Evolutionary conservation across 1,284 basidiomycete genomes (phyloP).

Genomic region (Tausonia pullulans): DNA sequence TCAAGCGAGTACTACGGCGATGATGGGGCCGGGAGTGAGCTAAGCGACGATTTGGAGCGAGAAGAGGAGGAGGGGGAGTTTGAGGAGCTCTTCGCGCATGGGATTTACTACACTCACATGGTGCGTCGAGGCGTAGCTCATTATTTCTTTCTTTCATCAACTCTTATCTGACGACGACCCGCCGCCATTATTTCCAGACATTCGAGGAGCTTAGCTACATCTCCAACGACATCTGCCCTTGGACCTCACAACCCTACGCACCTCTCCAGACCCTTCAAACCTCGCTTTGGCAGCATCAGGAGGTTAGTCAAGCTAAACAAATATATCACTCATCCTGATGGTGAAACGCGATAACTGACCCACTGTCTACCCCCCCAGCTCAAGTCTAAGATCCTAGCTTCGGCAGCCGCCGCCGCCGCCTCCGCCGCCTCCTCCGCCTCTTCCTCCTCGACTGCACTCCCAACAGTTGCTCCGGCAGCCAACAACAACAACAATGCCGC

Average conservation of each 20-base stretch:
- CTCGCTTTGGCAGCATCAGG: slow-evolving; percentile 52
- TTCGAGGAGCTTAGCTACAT: slow-evolving; percentile 66
- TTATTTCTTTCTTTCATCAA: neutral
- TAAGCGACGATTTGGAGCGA: neutral
- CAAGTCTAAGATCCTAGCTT: slow-evolving; percentile 15
- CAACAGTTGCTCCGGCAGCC: no score
- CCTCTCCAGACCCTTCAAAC: slow-evolving; percentile 55
- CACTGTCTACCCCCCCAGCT: neutral
- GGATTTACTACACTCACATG: slow-evolving; percentile 84
- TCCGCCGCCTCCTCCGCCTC: slow-evolving; percentile 18
- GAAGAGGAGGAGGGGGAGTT: slow-evolving; percentile 51
- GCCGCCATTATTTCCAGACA: slow-evolving; percentile 36
- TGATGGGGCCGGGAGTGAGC: neutral
- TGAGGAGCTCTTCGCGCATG: slow-evolving; percentile 53
- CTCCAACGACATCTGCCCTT: slow-evolving; percentile 58
- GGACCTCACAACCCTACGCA: slow-evolving; percentile 56
- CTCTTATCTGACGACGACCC: no score
- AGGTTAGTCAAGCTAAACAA: neutral
- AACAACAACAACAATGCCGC: no score
- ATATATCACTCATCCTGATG: no score
- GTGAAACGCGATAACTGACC: no score
- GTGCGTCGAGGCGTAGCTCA: slow-evolving; percentile 37
- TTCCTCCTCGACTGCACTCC: slow-evolving; percentile 22
- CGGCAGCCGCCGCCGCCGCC: slow-evolving; percentile 13
- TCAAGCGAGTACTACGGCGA: slow-evolving; percentile 12